Evolutionary conservation across 176 grass and related monocot genomes (phyloP).

Genomic region (Bromus sterilis): DNA sequence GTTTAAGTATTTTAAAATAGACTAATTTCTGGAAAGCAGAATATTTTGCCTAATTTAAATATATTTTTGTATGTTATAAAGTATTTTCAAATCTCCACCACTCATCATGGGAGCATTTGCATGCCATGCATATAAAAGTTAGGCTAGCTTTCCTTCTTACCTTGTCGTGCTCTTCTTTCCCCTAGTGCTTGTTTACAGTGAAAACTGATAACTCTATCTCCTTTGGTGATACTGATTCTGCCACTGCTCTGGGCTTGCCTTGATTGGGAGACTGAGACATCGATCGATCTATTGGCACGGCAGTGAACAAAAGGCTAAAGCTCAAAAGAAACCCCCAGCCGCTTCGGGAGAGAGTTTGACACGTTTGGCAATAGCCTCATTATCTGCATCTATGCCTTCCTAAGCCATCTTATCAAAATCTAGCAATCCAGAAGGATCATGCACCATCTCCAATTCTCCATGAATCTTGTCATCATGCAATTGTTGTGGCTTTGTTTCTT

Average conservation of each 20-base stretch:
- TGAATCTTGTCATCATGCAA: not conserved
- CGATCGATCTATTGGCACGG: not conserved
- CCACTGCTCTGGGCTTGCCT: not conserved
- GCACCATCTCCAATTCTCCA: not conserved
- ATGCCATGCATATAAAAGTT: not conserved
- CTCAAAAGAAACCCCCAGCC: not conserved
- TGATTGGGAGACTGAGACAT: conserved; percentile 28
- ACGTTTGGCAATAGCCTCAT: not conserved
- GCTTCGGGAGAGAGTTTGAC: not conserved
- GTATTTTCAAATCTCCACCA: not conserved
- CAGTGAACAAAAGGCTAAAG: not conserved
- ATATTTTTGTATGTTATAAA: too few species aligned
- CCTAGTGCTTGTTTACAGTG: not conserved
- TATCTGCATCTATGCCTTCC: not conserved
- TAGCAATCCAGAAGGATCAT: not conserved
- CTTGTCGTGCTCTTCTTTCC: not conserved
- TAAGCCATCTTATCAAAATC: not conserved
- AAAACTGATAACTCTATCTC: not conserved
- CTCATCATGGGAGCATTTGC: not conserved
- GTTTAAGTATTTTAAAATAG: not conserved
- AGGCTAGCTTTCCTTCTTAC: not conserved
- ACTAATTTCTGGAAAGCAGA: not conserved
- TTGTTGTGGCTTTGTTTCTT: not conserved
- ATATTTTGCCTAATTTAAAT: too few species aligned
- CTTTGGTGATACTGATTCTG: not conserved